Base-by-base conservation (phyloP, 306 rosid species). In the Prunus padus region DNA sequence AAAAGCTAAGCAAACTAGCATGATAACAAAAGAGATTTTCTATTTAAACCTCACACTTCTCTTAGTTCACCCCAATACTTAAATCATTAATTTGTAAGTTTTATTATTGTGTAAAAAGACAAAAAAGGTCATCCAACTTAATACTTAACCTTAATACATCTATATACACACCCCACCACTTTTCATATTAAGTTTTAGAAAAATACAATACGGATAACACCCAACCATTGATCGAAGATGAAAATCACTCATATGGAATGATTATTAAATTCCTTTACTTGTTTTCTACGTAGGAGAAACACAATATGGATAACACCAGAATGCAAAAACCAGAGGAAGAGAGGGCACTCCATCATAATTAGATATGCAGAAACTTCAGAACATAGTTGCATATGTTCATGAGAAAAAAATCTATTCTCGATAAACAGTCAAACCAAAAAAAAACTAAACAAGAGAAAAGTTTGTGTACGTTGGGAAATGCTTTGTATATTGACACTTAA, bases 151-250 rank as follows among this genome's bases (percentile, higher is more conserved):
- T n/a, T n/a, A n/a, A n/a, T n/a, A n/a, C n/a, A n/a, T n/a, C n/a
- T n/a, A n/a, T n/a, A n/a, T n/a, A n/a, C n/a, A n/a, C n/a, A n/a
- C n/a, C n/a, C n/a, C n/a, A n/a, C n/a, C n/a, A n/a, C n/a, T n/a
- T n/a, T n/a, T n/a, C n/a, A n/a, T n/a, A n/a, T n/a, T n/a, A n/a
- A n/a, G n/a, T n/a, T n/a, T n/a, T n/a, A n/a, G n/a, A n/a, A n/a
- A n/a, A n/a, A n/a, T n/a, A n/a, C n/a, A n/a, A n/a, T n/a, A n/a
- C n/a, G n/a, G n/a, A n/a, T n/a, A n/a, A n/a, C 49, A 13, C 76
- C 79, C 73, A 77, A 73, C 65, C 12, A 70, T 51, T 33, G 4
- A 30, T 45, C 1, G 57, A 44, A 79, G 73, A 31, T 22, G 31
- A 62, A 23, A 19, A 46, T 40, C 46, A 16, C 22, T 19, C n/a